Evolutionary conservation across 768 basidiomycete genomes (phyloP).

Genomic region (Saitozyma podzolica): DNA sequence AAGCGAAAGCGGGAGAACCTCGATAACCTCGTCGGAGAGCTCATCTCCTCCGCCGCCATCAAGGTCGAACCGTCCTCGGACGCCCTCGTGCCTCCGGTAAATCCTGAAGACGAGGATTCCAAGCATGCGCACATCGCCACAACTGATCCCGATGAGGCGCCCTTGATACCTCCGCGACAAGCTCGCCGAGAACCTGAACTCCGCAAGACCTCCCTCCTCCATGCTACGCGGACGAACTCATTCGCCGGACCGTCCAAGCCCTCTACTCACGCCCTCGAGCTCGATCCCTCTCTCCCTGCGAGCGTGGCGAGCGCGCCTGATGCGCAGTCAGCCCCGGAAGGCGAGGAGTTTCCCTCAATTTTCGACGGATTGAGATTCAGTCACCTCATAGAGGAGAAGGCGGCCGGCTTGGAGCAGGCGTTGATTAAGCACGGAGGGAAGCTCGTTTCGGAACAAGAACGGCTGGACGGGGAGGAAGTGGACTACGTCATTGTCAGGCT

Average conservation of each 20-base stretch:
- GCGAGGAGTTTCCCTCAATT: conserved; percentile 11
- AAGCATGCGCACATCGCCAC: background rate
- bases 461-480: conserved; percentile 30
- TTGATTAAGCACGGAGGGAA: conserved; percentile 32
- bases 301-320: too few relatives aligned
- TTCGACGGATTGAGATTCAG: conserved; percentile 43
- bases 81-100: too few relatives aligned
- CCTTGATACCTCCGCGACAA: background rate
- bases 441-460: conserved; percentile 27
- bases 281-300: too few relatives aligned
- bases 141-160: background rate
- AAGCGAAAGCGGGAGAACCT: conserved; percentile 28
- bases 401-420: conserved; percentile 32
- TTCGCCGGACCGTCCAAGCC: conserved; percentile 23
- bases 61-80: conserved; percentile 1
- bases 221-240: conserved; percentile 33
- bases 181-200: conserved; percentile 1
- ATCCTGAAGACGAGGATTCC: too few relatives aligned
- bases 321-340: too few relatives aligned
- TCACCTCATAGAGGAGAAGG: conserved; percentile 33
- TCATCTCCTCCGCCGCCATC: conserved; percentile 33
- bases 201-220: conserved; percentile 35
- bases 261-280: background rate
- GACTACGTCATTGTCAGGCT: conserved; percentile 47
- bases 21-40: conserved; percentile 35